Evolutionary conservation across 345 rosid genomes (phyloP), one percentile per base, ranked within the genome.

Genomic region (Dipteronia dyeriana): DNA sequence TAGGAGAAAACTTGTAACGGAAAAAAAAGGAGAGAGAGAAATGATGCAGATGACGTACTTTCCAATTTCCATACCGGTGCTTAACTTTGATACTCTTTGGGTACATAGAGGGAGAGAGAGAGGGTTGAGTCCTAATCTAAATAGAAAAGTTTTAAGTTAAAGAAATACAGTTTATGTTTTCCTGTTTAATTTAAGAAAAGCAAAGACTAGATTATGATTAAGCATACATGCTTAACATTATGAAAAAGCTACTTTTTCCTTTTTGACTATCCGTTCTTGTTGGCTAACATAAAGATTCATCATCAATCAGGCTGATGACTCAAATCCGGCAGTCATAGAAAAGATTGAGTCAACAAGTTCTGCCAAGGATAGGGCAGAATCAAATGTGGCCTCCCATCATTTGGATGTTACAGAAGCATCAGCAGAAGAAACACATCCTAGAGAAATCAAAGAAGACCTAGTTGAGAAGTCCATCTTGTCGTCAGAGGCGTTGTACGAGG

Each of bases 261-360:
- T 72, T 49, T 54, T 60, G 6, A 59, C 17, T 10, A 56, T 19
- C 26, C 2, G 64, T 73, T 65, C 11, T 60, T 51, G 22, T 39
- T 75, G 68, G 53, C 68, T 64, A 65, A 75, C 63, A 11, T 64
- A 69, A 11, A 41, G 16, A 31, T 71, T 64, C 51, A 59, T 62
- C 62, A 54, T 68, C 47, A 70, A 73, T 59, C 84, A 86, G 89
- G 75, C 70, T 41, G 63, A 71, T 7, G 63, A 74, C 62, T 56
- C 74, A 51, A 65, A 59, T 60, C 13, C 41, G 54, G 71, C 56
- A 64, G 51, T 60, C 45, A 56, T 56, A 41, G 79, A 85, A 73
- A 63, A 68, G 25, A 64, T 43, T 17, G 83, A 82, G 72, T 79
- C 63, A 66, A 76, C 74, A 23, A 12, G 20, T 70, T 80, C 75